Base-by-base conservation (phyloP, 305 asterid species). In the Solanum hybrid region DNA sequence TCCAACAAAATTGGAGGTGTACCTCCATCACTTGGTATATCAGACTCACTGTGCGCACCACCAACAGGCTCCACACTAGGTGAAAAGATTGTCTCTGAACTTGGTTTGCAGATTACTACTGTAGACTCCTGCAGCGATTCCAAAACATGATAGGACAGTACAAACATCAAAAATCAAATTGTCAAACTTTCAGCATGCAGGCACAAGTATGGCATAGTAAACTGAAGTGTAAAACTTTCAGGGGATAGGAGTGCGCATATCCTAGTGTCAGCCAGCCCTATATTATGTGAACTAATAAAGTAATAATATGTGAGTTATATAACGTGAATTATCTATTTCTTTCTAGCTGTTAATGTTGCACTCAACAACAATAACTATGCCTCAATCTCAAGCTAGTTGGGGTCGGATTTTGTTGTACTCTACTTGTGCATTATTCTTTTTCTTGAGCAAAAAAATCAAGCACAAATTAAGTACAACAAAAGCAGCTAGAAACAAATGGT, bases 21-120 rank as follows among this genome's bases (percentile, higher is more conserved):
- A 96, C 99, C 99, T 94, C 92, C 95, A 90, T 90, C 90, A 85
- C 84, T 85, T 91, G 87, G 92, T 87, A 90, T 35, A 73, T 74
- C 88, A 67, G 91, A 87, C 81, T 90, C 91, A 73, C 34, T 88
- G 34, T 90, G 61, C 16, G 42, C 22, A 40, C 87, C 89, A 61
- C 93, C 95, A 51, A 93, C 92, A 13, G 98, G 95, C 90, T 96
- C 98, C 91, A 94, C 90, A 90, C 94, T 94, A 29, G 98, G 97
- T 36, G 99, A 97, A 91, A 97, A 97, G 88, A 96, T 95, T 28
- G 98, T 94, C 88, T 94, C 97, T 28, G 92, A 86, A 93, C 95
- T 94, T 91, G 98, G 91, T 26, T 95, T n/a, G 93, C 95, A 94
- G 69, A 93, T 89, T 87, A 94, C 91, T 89, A 92, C 42, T 64